These are phyloP conservation scores for Citrus unshiu DNA, from an alignment of 345 rosid genomes.

Conservation along the genomic window DNA sequence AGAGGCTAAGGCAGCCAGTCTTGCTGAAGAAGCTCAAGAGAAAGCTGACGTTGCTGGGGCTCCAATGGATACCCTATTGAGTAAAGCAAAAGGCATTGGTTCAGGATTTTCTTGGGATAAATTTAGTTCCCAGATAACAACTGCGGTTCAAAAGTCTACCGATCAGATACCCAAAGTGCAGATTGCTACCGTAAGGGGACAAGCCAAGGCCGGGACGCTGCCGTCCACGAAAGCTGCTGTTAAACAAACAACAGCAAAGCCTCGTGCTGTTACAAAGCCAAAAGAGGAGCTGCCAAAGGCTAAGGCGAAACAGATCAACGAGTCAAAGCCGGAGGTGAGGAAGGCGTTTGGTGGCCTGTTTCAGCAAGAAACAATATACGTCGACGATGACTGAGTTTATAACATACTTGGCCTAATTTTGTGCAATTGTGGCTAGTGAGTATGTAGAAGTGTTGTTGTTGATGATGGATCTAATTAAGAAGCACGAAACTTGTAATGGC, in stretches of 20 bases:
- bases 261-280: conserved; percentile 19
- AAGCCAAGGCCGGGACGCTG: conserved; percentile 69
- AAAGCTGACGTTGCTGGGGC: conserved; percentile 57
- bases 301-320: conserved; percentile 24
- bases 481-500: neutral
- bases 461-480: neutral
- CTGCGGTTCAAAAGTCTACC: conserved; percentile 39
- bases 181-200: conserved; percentile 87
- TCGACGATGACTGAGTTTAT: conserved; percentile 60
- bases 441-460: conserved; percentile 1
- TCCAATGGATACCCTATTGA: conserved; percentile 44
- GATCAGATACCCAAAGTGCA: conserved; percentile 48
- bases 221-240: conserved; percentile 56
- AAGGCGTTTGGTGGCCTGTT: conserved; percentile 88
- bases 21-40: conserved; percentile 60
- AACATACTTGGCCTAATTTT: neutral
- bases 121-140: conserved; percentile 57
- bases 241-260: conserved; percentile 29
- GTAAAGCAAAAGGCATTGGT: conserved; percentile 62
- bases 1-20: conserved; percentile 47
- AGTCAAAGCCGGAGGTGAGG: conserved; percentile 60
- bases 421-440: conserved; percentile 1
- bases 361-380: conserved; percentile 82
- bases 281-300: conserved; percentile 26
- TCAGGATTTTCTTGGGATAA: conserved; percentile 71